Percentiles rank a stretch among this genome's conserved stretches.
Conservation (phyloP, 1,284 basidiomycete genomes). For the Chalciporus piperatoides region DNA sequence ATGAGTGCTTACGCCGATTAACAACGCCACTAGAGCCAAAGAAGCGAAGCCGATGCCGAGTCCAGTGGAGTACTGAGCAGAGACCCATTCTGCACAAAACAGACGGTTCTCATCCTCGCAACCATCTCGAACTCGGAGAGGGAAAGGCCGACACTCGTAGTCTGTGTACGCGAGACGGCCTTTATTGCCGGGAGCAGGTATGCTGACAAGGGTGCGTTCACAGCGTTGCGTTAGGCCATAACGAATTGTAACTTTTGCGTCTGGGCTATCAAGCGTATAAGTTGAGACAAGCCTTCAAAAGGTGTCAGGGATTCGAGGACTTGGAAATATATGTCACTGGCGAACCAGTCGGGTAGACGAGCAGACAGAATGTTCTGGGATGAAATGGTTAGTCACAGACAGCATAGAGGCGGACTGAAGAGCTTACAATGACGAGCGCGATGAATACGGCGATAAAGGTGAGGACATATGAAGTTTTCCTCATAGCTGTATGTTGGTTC, state of each 20-base stretch:
- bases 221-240: conserved; percentile 62
- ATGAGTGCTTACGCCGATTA: conserved; percentile 68
- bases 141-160: conserved; percentile 64
- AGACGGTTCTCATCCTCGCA: conserved; percentile 59
- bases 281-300: conserved; percentile 56
- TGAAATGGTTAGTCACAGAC: not conserved
- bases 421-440: conserved; percentile 52
- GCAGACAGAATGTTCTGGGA: conserved; percentile 57
- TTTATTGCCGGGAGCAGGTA: conserved; percentile 46
- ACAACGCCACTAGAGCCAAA: conserved; percentile 52
- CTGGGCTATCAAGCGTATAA: conserved; percentile 44
- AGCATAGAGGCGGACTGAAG: not conserved
- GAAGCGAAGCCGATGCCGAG: conserved; percentile 60
- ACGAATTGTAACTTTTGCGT: conserved; percentile 45
- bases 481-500: conserved; percentile 38
- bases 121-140: conserved; percentile 51
- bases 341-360: conserved; percentile 63
- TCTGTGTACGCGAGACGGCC: conserved; percentile 49
- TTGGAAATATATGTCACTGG: conserved; percentile 17
- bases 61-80: conserved; percentile 61
- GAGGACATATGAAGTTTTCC: conserved; percentile 61
- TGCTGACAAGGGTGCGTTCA: conserved; percentile 45
- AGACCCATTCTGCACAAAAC: conserved; percentile 68
- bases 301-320: conserved; percentile 18
- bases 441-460: conserved; percentile 52